Evolutionary conservation across 768 basidiomycete genomes (phyloP).

Genomic region (Lactarius akahatsu): DNA sequence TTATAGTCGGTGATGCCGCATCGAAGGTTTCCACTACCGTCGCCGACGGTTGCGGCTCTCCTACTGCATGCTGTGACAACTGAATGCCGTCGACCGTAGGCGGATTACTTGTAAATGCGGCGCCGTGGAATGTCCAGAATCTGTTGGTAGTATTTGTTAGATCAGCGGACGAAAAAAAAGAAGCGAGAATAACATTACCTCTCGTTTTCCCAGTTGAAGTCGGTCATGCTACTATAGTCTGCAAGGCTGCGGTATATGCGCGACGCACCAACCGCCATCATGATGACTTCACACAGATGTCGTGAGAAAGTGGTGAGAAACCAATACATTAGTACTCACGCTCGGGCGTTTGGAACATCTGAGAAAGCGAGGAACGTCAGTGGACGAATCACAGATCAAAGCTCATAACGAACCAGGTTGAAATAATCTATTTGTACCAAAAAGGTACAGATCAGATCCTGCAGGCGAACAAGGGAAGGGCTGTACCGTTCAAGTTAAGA

Average conservation of each 20-base stretch:
- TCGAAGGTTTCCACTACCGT: not conserved
- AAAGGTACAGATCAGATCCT: not conserved
- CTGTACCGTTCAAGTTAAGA: slow-evolving; percentile 21
- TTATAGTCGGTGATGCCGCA: not conserved
- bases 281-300: slow-evolving; percentile 16
- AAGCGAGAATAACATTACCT: not conserved
- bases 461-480: not conserved
- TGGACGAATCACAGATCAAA: not conserved
- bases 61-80: not conserved
- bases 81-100: not conserved
- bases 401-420: slow-evolving; percentile 7
- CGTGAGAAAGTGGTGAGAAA: not conserved
- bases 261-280: slow-evolving; percentile 26
- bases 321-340: slow-evolving; percentile 14
- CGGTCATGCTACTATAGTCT: slow-evolving; percentile 23
- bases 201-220: slow-evolving; percentile 23
- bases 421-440: slow-evolving; percentile 4
- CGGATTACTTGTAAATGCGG: not conserved
- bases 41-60: not conserved
- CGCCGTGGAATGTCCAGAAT: slow-evolving; percentile 4
- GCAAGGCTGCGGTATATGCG: slow-evolving; percentile 26
- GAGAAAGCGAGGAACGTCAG: not conserved
- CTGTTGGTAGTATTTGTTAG: not conserved
- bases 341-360: slow-evolving; percentile 27
- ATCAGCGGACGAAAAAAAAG: not conserved